These are phyloP conservation scores for Atalantia buxifolia DNA, from an alignment of 345 rosid genomes.

Conservation along the genomic window DNA sequence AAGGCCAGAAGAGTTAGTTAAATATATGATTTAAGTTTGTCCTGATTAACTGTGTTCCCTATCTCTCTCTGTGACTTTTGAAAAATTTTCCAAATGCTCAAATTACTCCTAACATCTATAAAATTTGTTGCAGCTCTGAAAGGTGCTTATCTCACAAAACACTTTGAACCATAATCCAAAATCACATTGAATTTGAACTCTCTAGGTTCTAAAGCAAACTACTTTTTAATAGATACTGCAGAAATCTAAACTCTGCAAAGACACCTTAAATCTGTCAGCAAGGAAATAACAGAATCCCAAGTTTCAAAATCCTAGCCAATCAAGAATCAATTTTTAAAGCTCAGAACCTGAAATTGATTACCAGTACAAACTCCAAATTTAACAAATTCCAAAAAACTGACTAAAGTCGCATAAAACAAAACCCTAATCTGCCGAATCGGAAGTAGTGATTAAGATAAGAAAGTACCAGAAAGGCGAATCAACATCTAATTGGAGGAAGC, in stretches of 20 bases:
- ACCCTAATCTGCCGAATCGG: neutral
- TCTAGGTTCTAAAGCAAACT: neutral
- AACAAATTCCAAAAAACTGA: neutral
- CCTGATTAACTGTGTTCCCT: neutral
- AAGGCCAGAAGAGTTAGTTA: neutral
- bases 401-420: neutral
- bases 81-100: neutral
- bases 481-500: conserved; percentile 43
- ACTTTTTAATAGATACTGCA: neutral
- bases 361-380: neutral
- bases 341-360: neutral
- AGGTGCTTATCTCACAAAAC: neutral
- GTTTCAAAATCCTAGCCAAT: neutral
- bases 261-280: neutral
- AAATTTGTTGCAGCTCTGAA: no score
- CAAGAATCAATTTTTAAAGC: neutral
- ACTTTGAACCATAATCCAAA: neutral
- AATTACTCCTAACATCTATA: neutral
- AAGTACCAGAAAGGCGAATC: conserved; percentile 11
- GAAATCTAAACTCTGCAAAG: neutral
- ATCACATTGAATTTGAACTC: neutral
- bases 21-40: neutral
- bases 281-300: neutral
- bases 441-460: neutral
- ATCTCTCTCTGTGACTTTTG: no score